Evolutionary conservation across 2,329 filamentous ascomycete genomes (phyloP), one percentile per base, ranked within the genome.

Genomic region (Phaeophleospora eucalypticola): DNA sequence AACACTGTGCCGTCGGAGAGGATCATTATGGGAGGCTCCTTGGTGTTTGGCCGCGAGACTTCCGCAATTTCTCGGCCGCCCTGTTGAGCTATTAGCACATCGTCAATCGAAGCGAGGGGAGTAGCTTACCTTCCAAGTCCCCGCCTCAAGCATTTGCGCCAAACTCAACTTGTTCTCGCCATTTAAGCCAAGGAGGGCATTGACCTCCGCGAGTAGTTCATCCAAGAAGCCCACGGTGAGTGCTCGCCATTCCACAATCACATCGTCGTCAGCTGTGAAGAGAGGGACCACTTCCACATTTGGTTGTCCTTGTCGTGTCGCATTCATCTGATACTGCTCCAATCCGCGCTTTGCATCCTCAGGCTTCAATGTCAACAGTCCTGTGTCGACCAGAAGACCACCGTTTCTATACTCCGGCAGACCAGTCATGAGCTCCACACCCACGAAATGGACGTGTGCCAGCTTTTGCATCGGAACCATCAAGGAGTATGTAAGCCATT

Each of bases 1-100:
- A 98, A 97, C 56, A 98, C 88, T 18, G 93, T 97, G 52, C 93
- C 93, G 67, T 98, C 93, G 56, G 89, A 95, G 58, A 95, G 80
- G 60, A 97, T 96, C 71, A 96, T 83, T 64, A 98, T 97, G 3
- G 93, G 93, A 24, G 91, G 89, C 66, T 95, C 89, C 71, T 93
- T 95, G 43, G 93, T 97, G 63, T 96, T 97, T 17, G 93, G 93
- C 58, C 93, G 80, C 58, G 89, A 91, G 55, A 96, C 89, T 72
- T 96, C 91, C 53, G 93, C 93, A 65, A 97, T 86, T 71, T 97
- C 93, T 64, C 93, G 84, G 49, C 93, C 93, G 60, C 91, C 91
- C 90, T 82, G 54, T 36, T 52, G 80, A 48, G 45, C 43, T 15
- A 15, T 32, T 14, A 21, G 17, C 36, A 41, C 41, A 8, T 33